Evolutionary conservation across 2,329 filamentous ascomycete species (phyloP).

Genomic region (Byssochlamys sp.): DNA sequence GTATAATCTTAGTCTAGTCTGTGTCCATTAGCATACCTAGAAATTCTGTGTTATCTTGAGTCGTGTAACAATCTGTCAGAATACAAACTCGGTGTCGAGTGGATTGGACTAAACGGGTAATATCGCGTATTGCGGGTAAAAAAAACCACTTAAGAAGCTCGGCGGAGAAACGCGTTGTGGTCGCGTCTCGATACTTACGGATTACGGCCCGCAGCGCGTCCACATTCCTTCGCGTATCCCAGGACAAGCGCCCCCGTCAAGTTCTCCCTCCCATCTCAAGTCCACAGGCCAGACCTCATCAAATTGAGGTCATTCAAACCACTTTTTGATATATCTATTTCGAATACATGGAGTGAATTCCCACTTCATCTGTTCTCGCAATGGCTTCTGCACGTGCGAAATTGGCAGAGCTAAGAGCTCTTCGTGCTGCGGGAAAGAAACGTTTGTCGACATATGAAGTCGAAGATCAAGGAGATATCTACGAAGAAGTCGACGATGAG

Average conservation of each 20-base stretch:
- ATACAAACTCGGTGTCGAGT: background rate
- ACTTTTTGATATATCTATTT: background rate
- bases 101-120: background rate
- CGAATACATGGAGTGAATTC: background rate
- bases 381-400: conserved; percentile 27
- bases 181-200: conserved; percentile 12
- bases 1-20: background rate
- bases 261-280: background rate
- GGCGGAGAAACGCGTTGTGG: conserved; percentile 14
- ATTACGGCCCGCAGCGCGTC: conserved; percentile 8
- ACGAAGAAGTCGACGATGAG: conserved; percentile 94
- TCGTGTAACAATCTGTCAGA: background rate
- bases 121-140: background rate
- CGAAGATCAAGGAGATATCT: conserved; percentile 71
- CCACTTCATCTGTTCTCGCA: conserved; percentile 3
- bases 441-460: conserved; percentile 79
- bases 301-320: background rate
- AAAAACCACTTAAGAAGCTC: conserved; percentile 15
- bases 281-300: background rate
- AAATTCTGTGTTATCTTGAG: background rate
- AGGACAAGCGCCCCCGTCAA: background rate
- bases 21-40: background rate
- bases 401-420: conserved; percentile 66
- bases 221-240: conserved; percentile 9
- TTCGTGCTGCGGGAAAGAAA: conserved; percentile 84